Base-by-base conservation (phyloP, 176 grass and related monocot genomes). In the Eleusine indica region DNA sequence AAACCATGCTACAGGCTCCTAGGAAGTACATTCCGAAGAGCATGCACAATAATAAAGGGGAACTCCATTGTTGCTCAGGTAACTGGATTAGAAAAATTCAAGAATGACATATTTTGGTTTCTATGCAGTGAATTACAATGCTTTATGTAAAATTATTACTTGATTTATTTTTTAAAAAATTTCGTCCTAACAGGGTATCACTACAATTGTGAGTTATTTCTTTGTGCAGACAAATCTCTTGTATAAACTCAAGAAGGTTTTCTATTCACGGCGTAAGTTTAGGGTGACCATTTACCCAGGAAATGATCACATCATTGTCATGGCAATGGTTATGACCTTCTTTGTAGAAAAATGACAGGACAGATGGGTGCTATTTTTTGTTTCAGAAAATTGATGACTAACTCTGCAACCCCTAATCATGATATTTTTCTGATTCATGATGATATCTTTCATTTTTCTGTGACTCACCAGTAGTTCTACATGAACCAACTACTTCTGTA, bases 11-110 rank as follows among this genome's bases (percentile, higher is more conserved):
- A 86, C 76, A 80, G 88, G 46, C 72, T 99, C 54, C 78, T 88
- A 70, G 96, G 96, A 82, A 96, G 87, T 73, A 79, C 87, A 73
- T 99, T 78, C 66, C 60, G 81, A 44, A 91, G 96, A 87, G 88
- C 91, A 15, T 99, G 96, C 87, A 96, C 91, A 19, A 89, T 99
- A 73, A 90, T 95, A 84, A 85, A 35, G 19, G 91, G 85, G 28
- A 70, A 92, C 73, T 90, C 91, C 60, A 85, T 96, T 69, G 71
- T 94, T 87, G 91, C 93, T 81, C 93, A 99, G 96, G 96, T 96
- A 87, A 77, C 38, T 69, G 37, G 10, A 29, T 81, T 60, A 58
- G 6, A 41, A 28, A 60, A n/a, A 61, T 75, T 69, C 21, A 37
- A 30, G 64, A 14, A 71, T 84, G 71, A 87, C 66, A 52, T 46